phyloP scores from a whole-genome alignment of 176 grass and related monocot genomes.

The Luzula sylvatica region DNA sequence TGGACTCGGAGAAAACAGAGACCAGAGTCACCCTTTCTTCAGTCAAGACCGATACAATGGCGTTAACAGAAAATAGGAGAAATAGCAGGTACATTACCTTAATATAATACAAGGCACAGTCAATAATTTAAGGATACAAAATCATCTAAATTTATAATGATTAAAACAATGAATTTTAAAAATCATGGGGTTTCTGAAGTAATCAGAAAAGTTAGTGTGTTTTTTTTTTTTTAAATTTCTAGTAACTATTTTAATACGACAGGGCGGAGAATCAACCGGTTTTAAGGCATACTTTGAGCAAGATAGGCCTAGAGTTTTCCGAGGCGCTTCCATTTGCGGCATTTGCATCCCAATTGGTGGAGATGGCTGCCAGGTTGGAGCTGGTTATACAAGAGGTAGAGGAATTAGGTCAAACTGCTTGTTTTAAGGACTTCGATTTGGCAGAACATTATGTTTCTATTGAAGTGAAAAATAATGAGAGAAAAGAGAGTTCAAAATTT shows the following conservation, averaged over 20 bases:
- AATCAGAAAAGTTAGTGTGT: too few species aligned
- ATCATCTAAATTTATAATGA: too few species aligned
- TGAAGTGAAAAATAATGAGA: conserved; percentile 34
- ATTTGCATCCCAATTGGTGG: conserved; percentile 78
- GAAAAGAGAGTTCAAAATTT: conserved; percentile 20
- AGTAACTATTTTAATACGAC: too few species aligned
- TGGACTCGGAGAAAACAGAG: conserved; percentile 9
- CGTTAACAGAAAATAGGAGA: conserved; percentile 30
- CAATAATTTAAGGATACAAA: too few species aligned
- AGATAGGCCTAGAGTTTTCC: conserved; percentile 78
- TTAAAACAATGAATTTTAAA: too few species aligned
- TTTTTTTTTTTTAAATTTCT: too few species aligned
- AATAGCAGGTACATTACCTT: conserved; percentile 12
- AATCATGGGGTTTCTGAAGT: too few species aligned
- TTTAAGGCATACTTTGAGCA: conserved; percentile 59
- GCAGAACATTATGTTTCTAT: conserved; percentile 32
- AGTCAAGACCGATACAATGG: conserved; percentile 47
- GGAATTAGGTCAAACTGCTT: conserved; percentile 49
- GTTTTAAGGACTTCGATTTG: conserved; percentile 55
- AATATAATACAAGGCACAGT: too few species aligned
- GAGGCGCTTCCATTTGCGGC: conserved; percentile 85
- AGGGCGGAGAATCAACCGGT: not conserved
- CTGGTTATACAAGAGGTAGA: conserved; percentile 87
- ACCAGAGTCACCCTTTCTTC: conserved; percentile 31
- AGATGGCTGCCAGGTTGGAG: conserved; percentile 81